phyloP scores from a whole-genome alignment of 495 filamentous ascomycete species.

The Neurospora sp. region DNA sequence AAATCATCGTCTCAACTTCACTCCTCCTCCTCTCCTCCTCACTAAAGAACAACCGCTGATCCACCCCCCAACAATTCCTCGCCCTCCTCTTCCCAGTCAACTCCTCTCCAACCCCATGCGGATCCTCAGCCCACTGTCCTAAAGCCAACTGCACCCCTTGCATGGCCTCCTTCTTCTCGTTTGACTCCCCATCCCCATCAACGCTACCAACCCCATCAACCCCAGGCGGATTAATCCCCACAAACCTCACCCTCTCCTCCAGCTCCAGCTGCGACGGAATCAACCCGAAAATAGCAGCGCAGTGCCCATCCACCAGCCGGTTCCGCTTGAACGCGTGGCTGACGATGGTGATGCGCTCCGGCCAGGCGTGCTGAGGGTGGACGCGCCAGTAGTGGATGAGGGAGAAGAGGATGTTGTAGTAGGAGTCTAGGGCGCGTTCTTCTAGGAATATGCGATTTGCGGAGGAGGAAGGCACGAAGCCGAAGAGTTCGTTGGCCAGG shows the following conservation, averaged over 20 bases:
- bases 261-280: conserved; percentile 22
- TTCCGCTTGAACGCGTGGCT: conserved; percentile 65
- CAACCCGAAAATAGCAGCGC: conserved; percentile 42
- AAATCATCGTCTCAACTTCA: conserved; percentile 17
- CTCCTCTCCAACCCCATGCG: conserved; percentile 34
- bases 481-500: conserved; percentile 29
- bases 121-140: conserved; percentile 39
- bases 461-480: conserved; percentile 18
- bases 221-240: conserved; percentile 61
- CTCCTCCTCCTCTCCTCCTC: conserved; percentile 26
- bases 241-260: conserved; percentile 28
- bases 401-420: conserved; percentile 67
- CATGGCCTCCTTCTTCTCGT: conserved; percentile 24
- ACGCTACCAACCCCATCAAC: conserved; percentile 31
- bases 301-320: conserved; percentile 59
- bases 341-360: conserved; percentile 51
- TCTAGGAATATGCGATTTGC: conserved; percentile 42
- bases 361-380: conserved; percentile 31
- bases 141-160: conserved; percentile 30
- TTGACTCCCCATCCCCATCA: conserved; percentile 8
- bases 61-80: conserved; percentile 39
- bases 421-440: conserved; percentile 64
- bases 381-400: conserved; percentile 46
- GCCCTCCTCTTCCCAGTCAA: conserved; percentile 36
- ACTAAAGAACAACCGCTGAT: conserved; percentile 27